Conservation (phyloP, 2,329 filamentous ascomycete genomes). For the Rhytidhysteron rufulum region DNA sequence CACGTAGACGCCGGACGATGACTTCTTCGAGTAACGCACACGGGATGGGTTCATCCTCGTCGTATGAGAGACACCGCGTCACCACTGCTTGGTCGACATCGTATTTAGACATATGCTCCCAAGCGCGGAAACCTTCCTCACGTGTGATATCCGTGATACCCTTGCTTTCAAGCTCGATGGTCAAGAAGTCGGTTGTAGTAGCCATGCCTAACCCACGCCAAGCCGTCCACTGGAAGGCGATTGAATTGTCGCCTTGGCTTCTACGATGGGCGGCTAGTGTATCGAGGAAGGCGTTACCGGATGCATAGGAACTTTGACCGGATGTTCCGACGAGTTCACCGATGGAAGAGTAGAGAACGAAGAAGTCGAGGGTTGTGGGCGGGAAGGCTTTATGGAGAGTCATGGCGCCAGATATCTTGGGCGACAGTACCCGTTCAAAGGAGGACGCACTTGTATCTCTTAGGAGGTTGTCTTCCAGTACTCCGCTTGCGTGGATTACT, state of each 20-base stretch:
- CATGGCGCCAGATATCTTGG: constrained; percentile 27
- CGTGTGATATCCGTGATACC: constrained; percentile 42
- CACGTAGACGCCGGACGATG: constrained; percentile 11
- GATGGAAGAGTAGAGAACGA: constrained; percentile 23
- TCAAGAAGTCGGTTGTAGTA: constrained; percentile 34
- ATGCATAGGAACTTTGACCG: constrained; percentile 23
- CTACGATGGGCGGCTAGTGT: constrained; percentile 22
- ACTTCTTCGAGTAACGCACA: constrained; percentile 26
- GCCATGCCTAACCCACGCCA: constrained; percentile 43
- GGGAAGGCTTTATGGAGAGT: constrained; percentile 21
- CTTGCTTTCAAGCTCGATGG: constrained; percentile 38
- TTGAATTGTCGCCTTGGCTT: constrained; percentile 35
- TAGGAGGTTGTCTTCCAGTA: constrained; percentile 36
- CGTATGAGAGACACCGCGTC: constrained; percentile 26
- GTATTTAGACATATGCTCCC: constrained; percentile 34
- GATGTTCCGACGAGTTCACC: constrained; percentile 20
- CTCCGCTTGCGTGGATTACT: constrained; percentile 41
- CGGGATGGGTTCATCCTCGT: constrained; percentile 26
- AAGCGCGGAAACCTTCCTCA: constrained; percentile 43
- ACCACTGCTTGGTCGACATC: constrained; percentile 40
- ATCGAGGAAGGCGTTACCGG: constrained; percentile 29
- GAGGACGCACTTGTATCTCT: constrained; percentile 24
- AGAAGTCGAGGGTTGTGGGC: constrained; percentile 25
- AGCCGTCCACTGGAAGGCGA: constrained; percentile 42
- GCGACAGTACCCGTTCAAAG: constrained; percentile 30